Conservation (phyloP, 2,329 filamentous ascomycete genomes). For the Aplosporella prunicola region DNA sequence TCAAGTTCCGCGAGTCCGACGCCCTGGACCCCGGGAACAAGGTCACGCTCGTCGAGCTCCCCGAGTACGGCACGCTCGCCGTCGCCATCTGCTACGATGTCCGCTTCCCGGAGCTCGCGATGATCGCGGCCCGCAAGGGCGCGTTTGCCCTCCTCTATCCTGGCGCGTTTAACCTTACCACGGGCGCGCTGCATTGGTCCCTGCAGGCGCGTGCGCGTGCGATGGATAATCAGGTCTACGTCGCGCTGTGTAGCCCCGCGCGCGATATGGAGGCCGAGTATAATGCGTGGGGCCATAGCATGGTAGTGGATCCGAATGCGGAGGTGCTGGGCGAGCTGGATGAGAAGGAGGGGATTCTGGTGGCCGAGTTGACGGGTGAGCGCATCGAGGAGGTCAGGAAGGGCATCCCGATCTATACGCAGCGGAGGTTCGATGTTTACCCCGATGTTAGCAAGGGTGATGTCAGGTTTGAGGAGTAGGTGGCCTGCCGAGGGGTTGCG, state of each 20-base stretch:
- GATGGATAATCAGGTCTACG: constrained; percentile 89
- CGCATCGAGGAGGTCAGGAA: constrained; percentile 66
- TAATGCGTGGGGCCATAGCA: constrained; percentile 83
- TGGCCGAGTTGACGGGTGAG: constrained; percentile 58
- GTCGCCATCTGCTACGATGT: constrained; percentile 97
- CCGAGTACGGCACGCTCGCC: constrained; percentile 78
- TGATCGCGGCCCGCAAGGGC: constrained; percentile 75
- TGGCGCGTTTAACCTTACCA: constrained; percentile 94
- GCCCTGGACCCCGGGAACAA: constrained; percentile 79
- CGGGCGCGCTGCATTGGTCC: constrained; percentile 84
- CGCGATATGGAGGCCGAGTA: constrained; percentile 69
- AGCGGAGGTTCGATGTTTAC: constrained; percentile 92
- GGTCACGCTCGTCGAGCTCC: constrained; percentile 75
- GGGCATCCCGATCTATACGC: constrained; percentile 73
- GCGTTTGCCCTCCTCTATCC: constrained; percentile 86
- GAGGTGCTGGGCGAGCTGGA: constrained; percentile 69
- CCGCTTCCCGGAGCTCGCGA: constrained; percentile 89
- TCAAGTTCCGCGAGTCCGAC: constrained; percentile 82
- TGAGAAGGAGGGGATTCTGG: constrained; percentile 66
- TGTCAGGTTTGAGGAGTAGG: constrained; percentile 30
- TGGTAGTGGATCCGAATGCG: constrained; percentile 82
- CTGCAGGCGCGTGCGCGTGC: constrained; percentile 74
- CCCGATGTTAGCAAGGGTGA: constrained; percentile 68
- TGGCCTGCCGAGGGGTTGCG: no score
- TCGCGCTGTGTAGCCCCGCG: constrained; percentile 85